These are phyloP conservation scores for Aspergillus sp. DNA, from an alignment of 2,329 filamentous ascomycete genomes.

Conservation along the genomic window DNA sequence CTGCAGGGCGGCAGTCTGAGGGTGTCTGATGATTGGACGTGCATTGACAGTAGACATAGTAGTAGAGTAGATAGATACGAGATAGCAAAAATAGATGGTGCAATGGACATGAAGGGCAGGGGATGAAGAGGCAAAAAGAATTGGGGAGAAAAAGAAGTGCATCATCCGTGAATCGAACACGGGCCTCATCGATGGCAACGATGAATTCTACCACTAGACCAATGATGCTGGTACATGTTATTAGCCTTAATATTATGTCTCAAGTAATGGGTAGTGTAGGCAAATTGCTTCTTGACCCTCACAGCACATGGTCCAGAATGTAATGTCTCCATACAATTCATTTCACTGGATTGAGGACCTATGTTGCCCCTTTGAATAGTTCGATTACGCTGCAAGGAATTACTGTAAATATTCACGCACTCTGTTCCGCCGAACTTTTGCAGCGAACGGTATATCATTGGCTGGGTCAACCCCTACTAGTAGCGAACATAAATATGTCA, in stretches of 20 bases:
- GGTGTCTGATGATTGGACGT: too few species aligned
- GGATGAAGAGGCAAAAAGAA: background rate
- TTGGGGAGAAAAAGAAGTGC: conserved; percentile 32
- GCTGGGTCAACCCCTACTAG: too few species aligned
- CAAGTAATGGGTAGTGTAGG: background rate
- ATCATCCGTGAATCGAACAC: conserved; percentile 52
- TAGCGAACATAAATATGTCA: too few species aligned
- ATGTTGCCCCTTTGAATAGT: too few species aligned
- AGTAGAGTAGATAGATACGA: background rate
- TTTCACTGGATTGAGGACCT: too few species aligned
- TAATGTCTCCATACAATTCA: too few species aligned
- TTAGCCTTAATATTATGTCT: background rate
- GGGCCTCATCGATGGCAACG: conserved; percentile 51
- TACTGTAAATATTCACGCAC: too few species aligned
- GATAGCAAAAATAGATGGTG: background rate
- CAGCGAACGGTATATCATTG: too few species aligned
- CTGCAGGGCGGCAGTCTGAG: background rate
- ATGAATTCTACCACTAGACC: conserved; percentile 51
- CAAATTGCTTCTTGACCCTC: too few species aligned
- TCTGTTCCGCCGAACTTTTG: too few species aligned
- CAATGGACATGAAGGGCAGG: background rate
- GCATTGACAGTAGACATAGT: background rate
- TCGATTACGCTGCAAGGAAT: too few species aligned
- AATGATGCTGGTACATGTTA: conserved; percentile 37
- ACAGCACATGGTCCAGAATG: too few species aligned